Conservation (phyloP, 1,139 yeast species). For the Geotrichum citri-aurantii region DNA sequence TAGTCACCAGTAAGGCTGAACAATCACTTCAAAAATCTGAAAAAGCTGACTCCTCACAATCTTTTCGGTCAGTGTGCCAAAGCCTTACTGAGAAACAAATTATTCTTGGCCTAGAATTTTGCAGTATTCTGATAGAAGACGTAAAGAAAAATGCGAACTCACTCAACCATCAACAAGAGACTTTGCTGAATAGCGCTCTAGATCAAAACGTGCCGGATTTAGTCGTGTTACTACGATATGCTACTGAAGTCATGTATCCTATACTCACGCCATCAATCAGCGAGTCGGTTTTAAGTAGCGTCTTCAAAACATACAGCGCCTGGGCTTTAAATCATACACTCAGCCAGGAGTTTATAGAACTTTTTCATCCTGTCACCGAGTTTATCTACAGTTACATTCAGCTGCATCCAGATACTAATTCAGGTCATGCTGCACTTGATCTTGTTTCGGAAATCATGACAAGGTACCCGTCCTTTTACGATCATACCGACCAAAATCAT, state of each 20-base stretch:
- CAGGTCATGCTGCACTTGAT: slow-evolving; percentile 4
- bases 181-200: not conserved
- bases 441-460: slow-evolving; percentile 10
- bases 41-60: not conserved
- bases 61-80: not conserved
- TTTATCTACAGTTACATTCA: slow-evolving; percentile 1
- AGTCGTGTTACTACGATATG: not conserved
- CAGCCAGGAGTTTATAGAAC: not conserved
- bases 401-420: not conserved
- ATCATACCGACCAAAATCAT: not conserved
- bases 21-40: not conserved
- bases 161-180: not conserved
- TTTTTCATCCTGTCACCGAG: slow-evolving; percentile 1
- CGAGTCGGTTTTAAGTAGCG: not conserved
- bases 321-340: slow-evolving; percentile 7
- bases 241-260: not conserved
- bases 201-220: slow-evolving; percentile 1
- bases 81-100: not conserved
- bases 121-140: slow-evolving; percentile 29
- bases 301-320: slow-evolving; percentile 9
- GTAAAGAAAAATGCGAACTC: slow-evolving; percentile 4
- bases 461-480: slow-evolving; percentile 10
- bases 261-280: not conserved
- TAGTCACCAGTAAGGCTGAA: slow-evolving; percentile 1
- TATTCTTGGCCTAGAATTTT: slow-evolving; percentile 22